Conservation (phyloP, 768 basidiomycete genomes). For the Daedalea quercina region DNA sequence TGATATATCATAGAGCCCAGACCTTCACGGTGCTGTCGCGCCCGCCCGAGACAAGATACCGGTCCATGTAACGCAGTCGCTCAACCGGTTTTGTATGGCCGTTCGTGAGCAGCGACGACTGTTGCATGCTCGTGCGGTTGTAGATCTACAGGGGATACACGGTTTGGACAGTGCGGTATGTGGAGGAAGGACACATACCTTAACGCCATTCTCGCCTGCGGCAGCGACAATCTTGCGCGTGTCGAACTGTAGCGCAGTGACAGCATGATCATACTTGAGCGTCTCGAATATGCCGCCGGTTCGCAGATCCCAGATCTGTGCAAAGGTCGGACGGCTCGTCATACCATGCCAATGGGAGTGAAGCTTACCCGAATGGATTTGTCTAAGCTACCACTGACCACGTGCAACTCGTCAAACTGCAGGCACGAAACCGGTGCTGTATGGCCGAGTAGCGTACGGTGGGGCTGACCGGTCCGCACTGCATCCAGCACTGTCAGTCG, state of each 20-base stretch:
- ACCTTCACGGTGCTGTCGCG: constrained; percentile 84
- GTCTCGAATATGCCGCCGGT: constrained; percentile 85
- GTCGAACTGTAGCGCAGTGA: constrained; percentile 93
- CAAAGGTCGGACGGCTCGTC: background rate
- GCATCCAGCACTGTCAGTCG: constrained; percentile 8
- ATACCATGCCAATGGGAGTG: background rate
- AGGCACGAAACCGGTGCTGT: constrained; percentile 90
- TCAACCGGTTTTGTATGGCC: constrained; percentile 92
- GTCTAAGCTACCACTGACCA: constrained; percentile 89
- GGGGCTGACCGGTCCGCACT: constrained; percentile 98
- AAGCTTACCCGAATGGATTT: constrained; percentile 77
- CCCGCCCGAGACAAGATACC: constrained; percentile 87
- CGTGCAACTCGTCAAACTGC: constrained; percentile 94
- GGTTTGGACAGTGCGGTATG: background rate
- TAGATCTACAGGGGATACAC: constrained; percentile 52
- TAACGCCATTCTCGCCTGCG: constrained; percentile 87
- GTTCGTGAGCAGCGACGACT: constrained; percentile 78
- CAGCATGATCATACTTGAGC: constrained; percentile 83
- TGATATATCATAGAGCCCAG: constrained; percentile 70
- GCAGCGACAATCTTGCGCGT: constrained; percentile 89
- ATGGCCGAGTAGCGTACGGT: constrained; percentile 88
- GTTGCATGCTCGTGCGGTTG: constrained; percentile 90
- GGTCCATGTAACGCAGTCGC: constrained; percentile 90
- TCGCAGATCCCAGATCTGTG: constrained; percentile 93
- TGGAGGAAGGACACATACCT: constrained; percentile 40